A percentile compares a stretch with the other conserved stretches of the same genome.
Conservation (phyloP, 306 rosid genomes). For the Acacia melanoxylon region DNA sequence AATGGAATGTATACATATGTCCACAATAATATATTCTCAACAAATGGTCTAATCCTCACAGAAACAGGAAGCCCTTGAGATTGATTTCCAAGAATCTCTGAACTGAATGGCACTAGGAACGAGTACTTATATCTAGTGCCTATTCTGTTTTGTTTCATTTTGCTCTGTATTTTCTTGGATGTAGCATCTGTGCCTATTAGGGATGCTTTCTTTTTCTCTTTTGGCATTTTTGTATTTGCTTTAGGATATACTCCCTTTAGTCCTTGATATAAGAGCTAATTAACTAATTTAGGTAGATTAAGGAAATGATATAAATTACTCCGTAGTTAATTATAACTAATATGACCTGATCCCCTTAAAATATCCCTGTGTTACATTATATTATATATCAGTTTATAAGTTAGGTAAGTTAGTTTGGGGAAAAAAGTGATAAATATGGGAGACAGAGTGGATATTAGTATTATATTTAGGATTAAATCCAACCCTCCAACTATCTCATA, state of each 20-base stretch:
- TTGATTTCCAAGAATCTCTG: neutral
- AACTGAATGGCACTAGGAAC: neutral
- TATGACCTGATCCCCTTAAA: no score
- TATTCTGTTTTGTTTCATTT: neutral
- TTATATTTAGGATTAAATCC: no score
- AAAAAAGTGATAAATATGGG: no score
- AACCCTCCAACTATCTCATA: no score
- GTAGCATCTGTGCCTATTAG: neutral
- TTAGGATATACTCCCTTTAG: neutral
- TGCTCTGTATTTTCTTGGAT: neutral
- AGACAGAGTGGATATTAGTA: no score
- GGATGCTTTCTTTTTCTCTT: neutral
- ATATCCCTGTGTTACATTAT: no score
- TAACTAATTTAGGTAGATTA: no score
- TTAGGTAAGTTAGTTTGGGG: no score
- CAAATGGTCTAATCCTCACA: neutral
- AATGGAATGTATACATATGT: neutral
- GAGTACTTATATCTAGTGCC: neutral
- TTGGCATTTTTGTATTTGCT: neutral
- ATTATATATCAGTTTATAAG: no score
- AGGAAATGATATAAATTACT: no score
- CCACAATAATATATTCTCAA: neutral
- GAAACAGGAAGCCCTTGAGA: neutral
- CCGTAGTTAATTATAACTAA: no score
- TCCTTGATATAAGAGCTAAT: no score